Base-by-base conservation (phyloP, 108 stramenopile species). In the Cyclotella cryptica region DNA sequence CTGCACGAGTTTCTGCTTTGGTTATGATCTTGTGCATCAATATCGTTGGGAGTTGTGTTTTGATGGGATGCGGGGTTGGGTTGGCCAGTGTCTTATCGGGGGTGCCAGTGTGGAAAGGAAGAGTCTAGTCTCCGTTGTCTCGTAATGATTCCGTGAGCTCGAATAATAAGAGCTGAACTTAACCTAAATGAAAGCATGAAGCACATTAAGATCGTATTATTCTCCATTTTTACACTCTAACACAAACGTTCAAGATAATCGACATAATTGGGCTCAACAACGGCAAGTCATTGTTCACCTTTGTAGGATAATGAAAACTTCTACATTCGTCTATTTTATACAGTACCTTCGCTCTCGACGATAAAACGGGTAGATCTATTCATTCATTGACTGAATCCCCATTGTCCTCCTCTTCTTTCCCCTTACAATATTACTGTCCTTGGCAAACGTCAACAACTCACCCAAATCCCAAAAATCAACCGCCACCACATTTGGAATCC, bases 391-490 rank as follows among this genome's bases (percentile, higher is more conserved):
- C n/a, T 55, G 4, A 7, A 24, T 1, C 21, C 24, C 13, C 22
- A n/a, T 22, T 24, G 13, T 5, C 30, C 8, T 30, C 61, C 15
- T 40, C 61, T 24, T 62, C 61, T 19, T 62, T 39, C 30, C 61
- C 35, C 61, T 64, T 13, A 26, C 29, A 0, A 60, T 22, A 78
- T 89, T 91, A 18, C 60, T 67, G 51, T 86, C 84, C 44, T 88
- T 80, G 10, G 84, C 86, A 30, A 88, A 66, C 29, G 75, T 59
- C 24, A 86, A 68, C 19, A 88, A 44, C 15, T 85, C 83, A 3
- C 92, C 92, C 40, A 77, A 66, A 54, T 70, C 54, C 92, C 92
- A 93, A 69, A 88, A 93, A 51, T 93, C 88, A 13, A 88, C 81
- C 11, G 84, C 78, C 0, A 93, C 13, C 7, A 87, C 43, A 70